Evolutionary conservation across 176 grass and related monocot genomes (phyloP), one percentile per base, ranked within the genome.

Genomic region (Ensete glaucum): DNA sequence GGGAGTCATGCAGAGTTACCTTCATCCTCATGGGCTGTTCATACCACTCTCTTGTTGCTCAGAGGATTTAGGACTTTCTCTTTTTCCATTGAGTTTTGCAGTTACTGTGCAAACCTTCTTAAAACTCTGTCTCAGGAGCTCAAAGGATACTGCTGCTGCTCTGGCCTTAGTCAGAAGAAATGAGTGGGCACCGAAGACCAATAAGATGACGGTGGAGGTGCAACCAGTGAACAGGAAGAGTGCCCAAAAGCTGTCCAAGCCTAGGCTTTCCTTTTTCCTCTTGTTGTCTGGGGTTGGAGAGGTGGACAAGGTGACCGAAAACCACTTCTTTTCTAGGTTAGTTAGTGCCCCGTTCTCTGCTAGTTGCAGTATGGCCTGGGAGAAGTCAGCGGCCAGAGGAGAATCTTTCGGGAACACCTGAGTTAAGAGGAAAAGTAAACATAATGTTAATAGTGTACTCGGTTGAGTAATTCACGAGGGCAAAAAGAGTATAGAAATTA

Each of bases 351-450:
- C 75, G 23, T 77, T 17, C 59, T 77, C 58, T 52, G 60, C 12
- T 23, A 77, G 11, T 53, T 10, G 16, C 20, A 65, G 15, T 77
- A 77, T 77, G n/a, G 11, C 75, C 24, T 26, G 9, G 9, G 75
- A 77, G 60, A 77, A 77, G 65, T 77, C 75, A 52, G 9, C n/a
- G 0, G 49, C 58, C 9, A 77, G 11, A 77, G 43, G 58, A 53
- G 75, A 77, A 65, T 14, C 75, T 64, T 76, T 77, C 3, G 75
- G 17, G n/a, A 77, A 77, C 1, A 15, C 75, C 75, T 77, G 27
- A 17, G 8, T 27, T 29, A 16, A 16, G 34, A 43, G 34, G 34
- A 43, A 43, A 43, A 43, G 34, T 43, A 15, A 43, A 62, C 57
- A 62, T 62, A 17, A 62, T 43, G 34, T 43, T 43, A 43, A 43